Conservation (phyloP, 192 early-diverging fungal genomes). For the Gaertneriomyces semiglobifer region DNA sequence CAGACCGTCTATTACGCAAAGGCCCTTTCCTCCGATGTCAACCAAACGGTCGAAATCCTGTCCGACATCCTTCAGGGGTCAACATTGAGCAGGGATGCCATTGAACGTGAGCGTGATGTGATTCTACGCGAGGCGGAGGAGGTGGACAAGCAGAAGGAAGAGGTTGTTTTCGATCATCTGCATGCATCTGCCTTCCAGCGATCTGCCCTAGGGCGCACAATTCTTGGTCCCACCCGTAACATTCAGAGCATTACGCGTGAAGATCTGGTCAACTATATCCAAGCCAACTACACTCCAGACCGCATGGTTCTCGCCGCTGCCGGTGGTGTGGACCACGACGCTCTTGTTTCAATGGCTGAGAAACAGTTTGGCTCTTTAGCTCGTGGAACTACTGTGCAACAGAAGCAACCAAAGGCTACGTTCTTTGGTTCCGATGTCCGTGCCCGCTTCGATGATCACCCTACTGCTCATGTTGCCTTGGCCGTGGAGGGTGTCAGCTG, state of each 20-base stretch:
- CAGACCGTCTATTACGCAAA: constrained; percentile 99
- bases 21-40: constrained; percentile 81
- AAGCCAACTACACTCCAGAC: constrained; percentile 92
- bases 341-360: constrained; percentile 85
- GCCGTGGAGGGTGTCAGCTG: constrained; percentile 95
- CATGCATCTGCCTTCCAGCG: constrained; percentile 94
- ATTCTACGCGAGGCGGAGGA: constrained; percentile 92
- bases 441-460: constrained; percentile 82
- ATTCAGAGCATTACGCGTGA: constrained; percentile 83
- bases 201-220: constrained; percentile 83
- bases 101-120: constrained; percentile 96
- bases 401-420: constrained; percentile 56
- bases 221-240: constrained; percentile 91
- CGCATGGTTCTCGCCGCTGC: constrained; percentile 93
- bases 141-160: constrained; percentile 88
- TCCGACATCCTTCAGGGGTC: constrained; percentile 94
- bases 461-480: constrained; percentile 92
- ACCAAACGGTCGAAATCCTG: constrained; percentile 84
- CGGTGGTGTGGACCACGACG: constrained; percentile 91
- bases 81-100: constrained; percentile 73
- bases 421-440: constrained; percentile 92
- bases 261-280: constrained; percentile 86
- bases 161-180: constrained; percentile 98
- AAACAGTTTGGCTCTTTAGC: constrained; percentile 83
- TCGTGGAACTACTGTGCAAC: constrained; percentile 35